Evolutionary conservation across 192 early-diverging fungal species (phyloP), one percentile per base, ranked within the genome.

Genomic region (Lobosporangium transversale): DNA sequence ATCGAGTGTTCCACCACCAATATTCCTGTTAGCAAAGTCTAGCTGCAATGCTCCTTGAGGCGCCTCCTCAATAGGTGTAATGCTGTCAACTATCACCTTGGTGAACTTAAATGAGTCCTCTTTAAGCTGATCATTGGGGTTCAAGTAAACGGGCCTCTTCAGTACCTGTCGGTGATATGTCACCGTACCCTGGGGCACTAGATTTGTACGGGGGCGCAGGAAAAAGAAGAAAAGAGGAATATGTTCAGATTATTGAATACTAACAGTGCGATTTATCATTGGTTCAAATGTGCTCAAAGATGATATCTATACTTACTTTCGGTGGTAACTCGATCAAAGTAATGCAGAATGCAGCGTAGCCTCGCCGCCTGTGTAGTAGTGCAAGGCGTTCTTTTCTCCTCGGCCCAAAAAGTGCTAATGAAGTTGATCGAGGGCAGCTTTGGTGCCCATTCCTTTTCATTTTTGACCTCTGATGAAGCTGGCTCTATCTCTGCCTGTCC

Each of bases 1-100:
- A 29, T 76, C 64, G 14, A 76, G 64, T 26, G 53, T 35, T 15
- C 73, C 64, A 8, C 64, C 64, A 23, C 73, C 73, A 62, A 76
- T 61, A 47, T 67, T 76, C 53, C 49, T 66, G 59, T 76, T 76
- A 53, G 73, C 73, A 57, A 76, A 76, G 32, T 76, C 73, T 18
- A 76, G 59, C 33, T 56, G 73, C 26, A 76, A 20, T 12, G 73
- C 73, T 3, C 73, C 65, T 23, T 57, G 42, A 15, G 64, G 73
- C 0, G 73, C 73, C 44, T 66, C 58, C 14, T 76, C 73, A 10
- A 76, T n/a, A 10, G 58, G 58, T n/a, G n/a, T 62, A 3, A 36
- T 21, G 30, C 50, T 42, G 53, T 76, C 73, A 4, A 76, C 30
- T 6, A 44, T 17, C 12, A 76, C 73, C 4, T 55, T 55, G 11